Percentiles rank a stretch among this genome's conserved stretches.
Conservation (phyloP, 331 rosid species). For the Malus hybrid region DNA sequence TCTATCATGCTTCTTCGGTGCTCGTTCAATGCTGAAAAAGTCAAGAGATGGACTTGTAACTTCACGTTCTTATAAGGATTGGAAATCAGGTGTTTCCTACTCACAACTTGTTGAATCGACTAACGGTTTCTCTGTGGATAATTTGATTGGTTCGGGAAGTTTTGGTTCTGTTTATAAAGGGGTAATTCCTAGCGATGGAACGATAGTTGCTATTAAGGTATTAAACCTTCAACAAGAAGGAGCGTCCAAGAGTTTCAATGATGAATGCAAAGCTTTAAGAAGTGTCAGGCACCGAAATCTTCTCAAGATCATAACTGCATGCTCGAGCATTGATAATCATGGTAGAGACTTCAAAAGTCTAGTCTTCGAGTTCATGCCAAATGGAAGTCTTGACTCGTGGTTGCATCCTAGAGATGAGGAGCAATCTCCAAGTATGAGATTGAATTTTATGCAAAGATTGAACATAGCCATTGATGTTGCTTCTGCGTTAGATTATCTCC, state of each 20-base stretch:
- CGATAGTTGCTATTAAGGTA: slow-evolving; percentile 21
- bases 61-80: neutral
- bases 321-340: slow-evolving; percentile 22
- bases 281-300: slow-evolving; percentile 40
- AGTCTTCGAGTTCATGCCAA: slow-evolving; percentile 40
- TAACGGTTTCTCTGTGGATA: no score
- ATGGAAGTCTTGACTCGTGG: slow-evolving; percentile 42
- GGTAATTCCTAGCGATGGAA: neutral
- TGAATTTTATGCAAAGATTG: no score
- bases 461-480: no score
- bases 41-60: neutral
- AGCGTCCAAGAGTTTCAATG: slow-evolving; percentile 37
- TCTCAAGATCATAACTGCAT: slow-evolving; percentile 32
- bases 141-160: neutral
- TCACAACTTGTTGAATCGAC: no score
- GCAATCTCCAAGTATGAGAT: no score
- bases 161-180: slow-evolving; percentile 6
- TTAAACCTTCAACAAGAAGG: slow-evolving; percentile 37
- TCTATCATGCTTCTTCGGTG: neutral
- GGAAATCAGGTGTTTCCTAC: no score
- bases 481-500: no score
- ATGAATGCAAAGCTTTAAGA: slow-evolving; percentile 37
- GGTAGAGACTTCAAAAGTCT: slow-evolving; percentile 51
- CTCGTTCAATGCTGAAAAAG: neutral
- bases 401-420: slow-evolving; percentile 19